Evolutionary conservation across 331 rosid genomes (phyloP), one percentile per base, ranked within the genome.

Genomic region (Rhamnella rubrinervis): DNA sequence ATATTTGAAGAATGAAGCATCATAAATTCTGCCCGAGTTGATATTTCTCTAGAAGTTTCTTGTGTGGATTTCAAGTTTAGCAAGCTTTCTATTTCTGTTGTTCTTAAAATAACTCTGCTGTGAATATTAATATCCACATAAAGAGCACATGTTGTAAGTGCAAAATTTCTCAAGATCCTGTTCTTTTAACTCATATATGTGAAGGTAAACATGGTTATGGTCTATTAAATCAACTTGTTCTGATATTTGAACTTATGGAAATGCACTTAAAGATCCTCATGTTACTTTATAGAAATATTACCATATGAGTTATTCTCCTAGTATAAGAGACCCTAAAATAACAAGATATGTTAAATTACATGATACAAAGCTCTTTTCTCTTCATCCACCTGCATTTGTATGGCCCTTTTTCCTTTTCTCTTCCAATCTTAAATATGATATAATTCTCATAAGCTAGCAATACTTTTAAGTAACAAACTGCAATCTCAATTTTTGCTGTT

Each of bases 401-500:
- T 21, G 40, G 15, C 67, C 31, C 47, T 21, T 61, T 37, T 14
- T 7, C 14, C 4, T 41, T 18, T 38, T 53, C 14, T 44, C 14
- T 8, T 11, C 49, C 28, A 12, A 39, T 40, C 63, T 28, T 49
- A 12, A 14, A 26, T 19, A 12, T 50, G 40, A 37, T 40, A 40
- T 40, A 40, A 11, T 44, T 44, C 12, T 44, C 14, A 44, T 44
- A 10, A 44, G 16, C 15, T 14, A 6, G 31, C 20, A 12, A 39
- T 5, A 38, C 9, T 63, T 21, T 8, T 39, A 63, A n/a, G 20
- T 31, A 17, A 8, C 17, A 31, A 59, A 37, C 37, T 57, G 55
- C 66, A 55, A 56, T 76, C 46, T 76, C 17, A 66, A 67, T 63
- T 55, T 74, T 39, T 55, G 6, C 31, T 72, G 38, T 64, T 70